Evolutionary conservation across 192 early-diverging fungal genomes (phyloP).

Genomic region (Backusella liffmaniae): DNA sequence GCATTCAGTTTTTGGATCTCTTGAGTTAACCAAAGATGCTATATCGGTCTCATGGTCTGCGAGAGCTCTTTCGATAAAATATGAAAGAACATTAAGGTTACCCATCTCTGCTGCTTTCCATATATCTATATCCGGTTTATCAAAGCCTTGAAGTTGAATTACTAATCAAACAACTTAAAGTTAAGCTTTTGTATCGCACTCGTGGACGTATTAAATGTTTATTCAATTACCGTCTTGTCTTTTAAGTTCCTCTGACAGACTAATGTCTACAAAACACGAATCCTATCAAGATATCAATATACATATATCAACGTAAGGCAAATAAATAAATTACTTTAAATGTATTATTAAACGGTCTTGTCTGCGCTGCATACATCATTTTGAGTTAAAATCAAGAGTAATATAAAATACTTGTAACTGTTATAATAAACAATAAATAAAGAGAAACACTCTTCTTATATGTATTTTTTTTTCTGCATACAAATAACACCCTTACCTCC

Average conservation of each 20-base stretch:
- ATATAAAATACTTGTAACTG: not conserved
- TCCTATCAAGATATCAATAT: not conserved
- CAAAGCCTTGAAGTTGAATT: not conserved
- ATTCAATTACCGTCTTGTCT: conserved; percentile 6
- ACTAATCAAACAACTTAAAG: not conserved
- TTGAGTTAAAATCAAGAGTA: not conserved
- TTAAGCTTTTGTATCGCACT: not conserved
- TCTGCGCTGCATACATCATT: conserved; percentile 4
- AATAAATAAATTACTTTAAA: not conserved
- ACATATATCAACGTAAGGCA: not conserved
- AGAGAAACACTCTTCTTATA: not conserved
- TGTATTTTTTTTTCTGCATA: not conserved
- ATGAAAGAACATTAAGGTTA: conserved; percentile 24
- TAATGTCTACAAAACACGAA: conserved; percentile 9
- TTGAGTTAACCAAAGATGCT: conserved; percentile 13
- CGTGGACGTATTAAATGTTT: not conserved
- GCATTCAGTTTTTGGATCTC: conserved; percentile 31
- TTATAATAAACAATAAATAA: not conserved
- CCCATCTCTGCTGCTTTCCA: conserved; percentile 26
- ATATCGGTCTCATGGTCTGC: not conserved
- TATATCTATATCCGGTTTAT: conserved; percentile 9
- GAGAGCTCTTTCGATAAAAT: conserved; percentile 20
- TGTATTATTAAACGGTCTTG: conserved; percentile 4
- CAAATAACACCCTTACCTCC: not conserved
- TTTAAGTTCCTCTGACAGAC: not conserved